Evolutionary conservation across 345 rosid species (phyloP).

Genomic region (Melaleuca quinquenervia): DNA sequence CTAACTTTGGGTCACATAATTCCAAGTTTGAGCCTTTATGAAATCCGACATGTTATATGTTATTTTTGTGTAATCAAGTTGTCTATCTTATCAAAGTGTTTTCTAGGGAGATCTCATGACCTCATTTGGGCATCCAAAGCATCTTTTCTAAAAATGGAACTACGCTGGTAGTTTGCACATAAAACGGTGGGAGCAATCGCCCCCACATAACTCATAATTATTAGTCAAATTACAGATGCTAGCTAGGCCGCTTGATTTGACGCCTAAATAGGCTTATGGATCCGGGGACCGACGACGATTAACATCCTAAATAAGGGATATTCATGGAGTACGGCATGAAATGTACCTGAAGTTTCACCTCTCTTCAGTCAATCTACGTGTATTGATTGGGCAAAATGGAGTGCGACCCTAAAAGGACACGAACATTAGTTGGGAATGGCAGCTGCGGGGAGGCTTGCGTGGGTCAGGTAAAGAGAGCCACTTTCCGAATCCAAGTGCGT

Average conservation of each 20-base stretch:
- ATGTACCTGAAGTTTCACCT: neutral
- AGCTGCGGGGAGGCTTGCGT: neutral
- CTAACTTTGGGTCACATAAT: too few species aligned
- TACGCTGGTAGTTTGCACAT: neutral
- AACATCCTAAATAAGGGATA: neutral
- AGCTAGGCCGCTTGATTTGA: neutral
- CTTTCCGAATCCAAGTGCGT: neutral
- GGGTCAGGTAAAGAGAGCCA: neutral
- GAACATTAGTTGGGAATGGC: neutral
- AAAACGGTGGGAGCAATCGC: neutral
- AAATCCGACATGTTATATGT: too few species aligned
- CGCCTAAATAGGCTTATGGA: neutral
- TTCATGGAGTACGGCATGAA: neutral
- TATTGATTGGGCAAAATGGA: neutral
- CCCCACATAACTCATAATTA: neutral
- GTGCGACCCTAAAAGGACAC: neutral
- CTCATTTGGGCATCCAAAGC: neutral
- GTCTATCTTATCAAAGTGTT: neutral
- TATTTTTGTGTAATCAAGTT: too few species aligned
- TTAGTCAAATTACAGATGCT: neutral
- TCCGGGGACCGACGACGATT: neutral
- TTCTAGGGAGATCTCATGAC: neutral
- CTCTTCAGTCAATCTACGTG: neutral
- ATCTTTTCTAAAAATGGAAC: neutral
- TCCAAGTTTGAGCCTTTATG: too few species aligned